Conservation (phyloP, 345 rosid genomes). For the Hirschfeldia incana region DNA sequence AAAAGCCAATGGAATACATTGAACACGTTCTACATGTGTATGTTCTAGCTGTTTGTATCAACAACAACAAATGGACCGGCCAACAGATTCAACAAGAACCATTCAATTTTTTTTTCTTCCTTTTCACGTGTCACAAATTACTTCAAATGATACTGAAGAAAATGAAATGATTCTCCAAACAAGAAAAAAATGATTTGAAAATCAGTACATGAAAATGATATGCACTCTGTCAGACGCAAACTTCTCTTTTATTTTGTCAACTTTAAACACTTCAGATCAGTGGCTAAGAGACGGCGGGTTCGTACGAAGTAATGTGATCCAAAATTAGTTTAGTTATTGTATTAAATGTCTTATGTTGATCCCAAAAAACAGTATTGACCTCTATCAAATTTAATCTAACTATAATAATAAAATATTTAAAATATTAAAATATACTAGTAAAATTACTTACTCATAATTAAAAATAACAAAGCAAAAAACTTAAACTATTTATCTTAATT, state of each 20-base stretch:
- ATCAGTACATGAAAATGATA: conserved; percentile 24
- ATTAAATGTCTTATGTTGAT: background rate
- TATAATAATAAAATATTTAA: background rate
- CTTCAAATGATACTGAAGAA: conserved; percentile 3
- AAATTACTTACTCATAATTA: background rate
- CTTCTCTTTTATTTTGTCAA: background rate
- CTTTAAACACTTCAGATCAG: background rate
- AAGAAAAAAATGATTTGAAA: background rate
- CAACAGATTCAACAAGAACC: conserved; percentile 30
- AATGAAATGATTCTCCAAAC: background rate
- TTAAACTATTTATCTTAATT: background rate
- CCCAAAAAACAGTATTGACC: background rate
- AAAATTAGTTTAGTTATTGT: background rate
- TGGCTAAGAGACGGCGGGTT: background rate
- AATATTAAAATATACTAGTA: background rate
- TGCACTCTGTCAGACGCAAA: background rate
- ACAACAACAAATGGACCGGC: conserved; percentile 28
- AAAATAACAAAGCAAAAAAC: background rate
- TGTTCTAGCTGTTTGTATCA: conserved; percentile 18
- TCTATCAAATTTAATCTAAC: background rate
- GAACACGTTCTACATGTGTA: conserved; percentile 30
- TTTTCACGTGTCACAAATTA: conserved; percentile 3
- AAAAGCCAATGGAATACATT: background rate
- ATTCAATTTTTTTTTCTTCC: background rate
- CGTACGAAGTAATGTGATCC: background rate